Base-by-base conservation (phyloP, 257 asterid species). In the Solanum medicagineum region DNA sequence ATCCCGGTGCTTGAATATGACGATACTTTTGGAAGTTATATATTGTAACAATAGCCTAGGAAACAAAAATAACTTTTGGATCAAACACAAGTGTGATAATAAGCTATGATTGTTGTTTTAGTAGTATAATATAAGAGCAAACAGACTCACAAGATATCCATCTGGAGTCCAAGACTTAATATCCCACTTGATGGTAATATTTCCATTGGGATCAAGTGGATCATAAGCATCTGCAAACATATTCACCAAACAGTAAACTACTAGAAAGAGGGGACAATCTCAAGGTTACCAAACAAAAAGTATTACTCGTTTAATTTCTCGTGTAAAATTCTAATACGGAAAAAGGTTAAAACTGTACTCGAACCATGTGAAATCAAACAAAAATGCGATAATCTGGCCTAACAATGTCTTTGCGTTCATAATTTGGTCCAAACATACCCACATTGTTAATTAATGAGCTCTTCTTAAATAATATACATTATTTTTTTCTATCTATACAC, bases 171-270 rank as follows among this genome's bases (percentile, higher is more conserved):
- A 91, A 79, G 68, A 84, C 36, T 73, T 86, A 20, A 93, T 20
- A 74, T 93, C 97, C 95, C 97, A 93, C 86, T 90, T 93, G 44
- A 93, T 60, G 5, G 93, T 90, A 70, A 93, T 88, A 65, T 92
- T 92, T 32, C 94, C 97, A 77, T 40, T 81, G 10, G 94, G 94
- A 86, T 91, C 97, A 32, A 92, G 89, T 44, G 91, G 83, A 83
- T 92, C 95, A 85, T 90, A 89, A 84, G 92, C 95, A 81, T 91
- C 94, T 92, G 91, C 87, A 90, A 12, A 24, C 63, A 57, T 62
- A 81, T 56, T 53, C 74, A 24, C 10, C 80, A 85, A n/a, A 8
- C 57, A 55, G 22, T 26, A 4, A 60, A 81, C 32, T 42, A 47
- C 51, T 42, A 36, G 14, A 53, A 40, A 20, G 4, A 9, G 22